Conservation (phyloP, 768 basidiomycete species). For the Auricularia sp. region DNA sequence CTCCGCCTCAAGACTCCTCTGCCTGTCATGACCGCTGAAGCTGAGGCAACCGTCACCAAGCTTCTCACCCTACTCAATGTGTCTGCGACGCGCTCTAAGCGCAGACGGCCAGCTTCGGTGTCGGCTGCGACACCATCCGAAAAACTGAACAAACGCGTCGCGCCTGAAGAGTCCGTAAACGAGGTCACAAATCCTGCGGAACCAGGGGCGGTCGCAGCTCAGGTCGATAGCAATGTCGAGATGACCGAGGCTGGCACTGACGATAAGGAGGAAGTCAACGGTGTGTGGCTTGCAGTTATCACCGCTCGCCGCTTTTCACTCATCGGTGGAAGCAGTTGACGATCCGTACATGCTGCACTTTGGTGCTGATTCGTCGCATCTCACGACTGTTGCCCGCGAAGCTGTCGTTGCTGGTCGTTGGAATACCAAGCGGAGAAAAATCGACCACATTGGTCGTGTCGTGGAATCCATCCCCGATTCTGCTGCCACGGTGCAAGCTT, state of each 20-base stretch:
- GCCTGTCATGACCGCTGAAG: conserved; percentile 12
- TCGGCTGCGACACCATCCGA: conserved; percentile 26
- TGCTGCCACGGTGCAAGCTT: conserved; percentile 19
- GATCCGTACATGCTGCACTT: conserved; percentile 70
- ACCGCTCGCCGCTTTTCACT: not conserved
- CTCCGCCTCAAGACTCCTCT: not conserved
- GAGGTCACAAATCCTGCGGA: conserved; percentile 9
- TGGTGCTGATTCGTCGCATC: conserved; percentile 43
- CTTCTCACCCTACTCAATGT: conserved; percentile 86
- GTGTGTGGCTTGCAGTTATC: conserved; percentile 8
- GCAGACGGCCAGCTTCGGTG: conserved; percentile 32
- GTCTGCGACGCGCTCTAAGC: conserved; percentile 67
- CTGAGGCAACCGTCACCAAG: conserved; percentile 57
- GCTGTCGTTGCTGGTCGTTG: conserved; percentile 50
- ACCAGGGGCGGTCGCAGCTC: conserved; percentile 2
- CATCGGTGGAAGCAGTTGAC: conserved; percentile 11
- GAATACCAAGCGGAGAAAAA: conserved; percentile 37
- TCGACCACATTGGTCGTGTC: conserved; percentile 50
- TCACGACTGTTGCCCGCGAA: conserved; percentile 40
- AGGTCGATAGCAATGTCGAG: conserved; percentile 11
- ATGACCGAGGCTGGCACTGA: conserved; percentile 7
- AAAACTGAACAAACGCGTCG: conserved; percentile 64
- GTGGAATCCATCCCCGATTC: conserved; percentile 41
- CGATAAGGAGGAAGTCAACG: conserved; percentile 11
- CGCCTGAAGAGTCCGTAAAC: conserved; percentile 20